Percentiles rank a stretch among this genome's conserved stretches.
Evolutionary conservation across 140 eudicot genomes (phyloP).

Genomic region (Cichorium intybus): DNA sequence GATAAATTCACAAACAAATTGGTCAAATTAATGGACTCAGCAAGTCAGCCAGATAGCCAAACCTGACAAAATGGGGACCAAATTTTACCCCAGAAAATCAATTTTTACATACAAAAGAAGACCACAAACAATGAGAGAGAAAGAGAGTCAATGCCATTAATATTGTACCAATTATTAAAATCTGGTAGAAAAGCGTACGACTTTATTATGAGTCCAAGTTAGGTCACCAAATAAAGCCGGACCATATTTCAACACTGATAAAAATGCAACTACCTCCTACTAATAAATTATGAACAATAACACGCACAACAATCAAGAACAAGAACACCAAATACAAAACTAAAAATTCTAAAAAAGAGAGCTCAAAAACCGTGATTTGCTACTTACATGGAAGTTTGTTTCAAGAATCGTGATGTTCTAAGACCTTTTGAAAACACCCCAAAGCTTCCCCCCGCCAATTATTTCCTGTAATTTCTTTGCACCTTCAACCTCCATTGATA

Average conservation of each 20-base stretch:
- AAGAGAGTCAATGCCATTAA: conserved; percentile 4
- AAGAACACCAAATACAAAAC: neutral
- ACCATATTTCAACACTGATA: conserved; percentile 23
- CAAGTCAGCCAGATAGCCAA: too few relatives aligned
- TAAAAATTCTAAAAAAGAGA: neutral
- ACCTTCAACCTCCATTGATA: conserved; percentile 65
- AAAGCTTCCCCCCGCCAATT: conserved; percentile 66
- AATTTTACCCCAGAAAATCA: too few relatives aligned
- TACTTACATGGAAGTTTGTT: conserved; percentile 34
- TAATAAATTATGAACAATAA: conserved; percentile 35
- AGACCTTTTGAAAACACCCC: conserved; percentile 68
- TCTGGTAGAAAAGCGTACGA: conserved; percentile 15
- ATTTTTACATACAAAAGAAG: too few relatives aligned
- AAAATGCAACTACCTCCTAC: conserved; percentile 29
- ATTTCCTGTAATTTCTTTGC: conserved; percentile 75
- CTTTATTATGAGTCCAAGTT: conserved; percentile 34
- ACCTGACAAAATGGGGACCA: too few relatives aligned
- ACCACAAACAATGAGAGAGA: neutral
- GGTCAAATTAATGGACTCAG: too few relatives aligned
- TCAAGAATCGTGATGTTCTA: conserved; percentile 21
- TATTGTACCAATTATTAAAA: conserved; percentile 12
- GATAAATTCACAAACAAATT: too few relatives aligned
- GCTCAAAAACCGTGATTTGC: conserved; percentile 10
- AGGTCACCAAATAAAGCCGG: conserved; percentile 51
- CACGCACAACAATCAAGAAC: conserved; percentile 25